A percentile compares a stretch with the other conserved stretches of the same genome.
phyloP scores from a whole-genome alignment of 108 stramenopile species.

The Aurantiochytrium sp. region DNA sequence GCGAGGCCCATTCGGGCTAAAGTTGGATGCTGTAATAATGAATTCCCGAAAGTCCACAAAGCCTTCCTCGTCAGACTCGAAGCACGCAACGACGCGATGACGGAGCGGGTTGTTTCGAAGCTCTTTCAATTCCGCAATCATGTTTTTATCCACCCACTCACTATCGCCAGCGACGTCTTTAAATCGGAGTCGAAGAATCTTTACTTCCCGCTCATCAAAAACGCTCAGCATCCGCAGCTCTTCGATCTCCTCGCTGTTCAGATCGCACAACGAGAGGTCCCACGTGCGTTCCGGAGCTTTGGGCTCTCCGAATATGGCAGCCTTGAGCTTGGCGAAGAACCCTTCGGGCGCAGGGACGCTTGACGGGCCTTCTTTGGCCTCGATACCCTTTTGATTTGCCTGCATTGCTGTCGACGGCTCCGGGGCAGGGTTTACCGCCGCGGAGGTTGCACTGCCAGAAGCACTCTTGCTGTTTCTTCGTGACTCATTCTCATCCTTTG shows the following conservation, averaged over 20 bases:
- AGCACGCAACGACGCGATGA: neutral
- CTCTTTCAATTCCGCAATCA: neutral
- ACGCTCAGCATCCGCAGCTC: neutral
- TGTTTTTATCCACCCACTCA: neutral
- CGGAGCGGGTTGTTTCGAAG: neutral
- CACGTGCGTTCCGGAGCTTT: neutral
- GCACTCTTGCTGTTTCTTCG: too few relatives aligned
- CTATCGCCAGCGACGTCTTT: neutral
- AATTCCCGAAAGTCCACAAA: neutral
- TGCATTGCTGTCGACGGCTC: too few relatives aligned
- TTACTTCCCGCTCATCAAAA: neutral
- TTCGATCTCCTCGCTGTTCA: neutral
- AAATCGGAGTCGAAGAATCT: neutral
- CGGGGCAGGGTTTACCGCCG: too few relatives aligned
- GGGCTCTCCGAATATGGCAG: neutral
- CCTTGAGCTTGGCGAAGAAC: neutral
- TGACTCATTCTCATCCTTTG: too few relatives aligned
- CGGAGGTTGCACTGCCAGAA: too few relatives aligned
- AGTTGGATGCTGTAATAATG: neutral
- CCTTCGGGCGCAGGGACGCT: neutral
- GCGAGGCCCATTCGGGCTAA: neutral
- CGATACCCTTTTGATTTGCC: too few relatives aligned
- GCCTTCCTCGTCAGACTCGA: neutral
- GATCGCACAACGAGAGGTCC: neutral
- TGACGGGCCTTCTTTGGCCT: too few relatives aligned